Percentiles rank a stretch among this genome's conserved stretches.
phyloP scores from a whole-genome alignment of 129 eudicot species.

The sunflower (Helianthus annuus) region DNA sequence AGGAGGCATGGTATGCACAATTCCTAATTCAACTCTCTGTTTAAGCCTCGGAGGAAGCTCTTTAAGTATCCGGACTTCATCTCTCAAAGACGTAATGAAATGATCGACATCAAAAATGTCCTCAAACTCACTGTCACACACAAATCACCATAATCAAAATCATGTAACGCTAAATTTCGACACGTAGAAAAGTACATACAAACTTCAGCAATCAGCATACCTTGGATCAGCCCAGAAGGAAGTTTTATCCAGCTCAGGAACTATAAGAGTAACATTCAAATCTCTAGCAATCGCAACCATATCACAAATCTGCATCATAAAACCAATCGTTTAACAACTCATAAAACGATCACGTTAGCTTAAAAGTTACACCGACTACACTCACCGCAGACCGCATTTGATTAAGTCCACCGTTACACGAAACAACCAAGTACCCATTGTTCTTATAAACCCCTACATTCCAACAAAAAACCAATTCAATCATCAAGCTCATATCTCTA shows the following conservation, averaged over 20 bases:
- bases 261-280: slow-evolving; percentile 87
- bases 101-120: slow-evolving; percentile 99
- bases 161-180: not conserved
- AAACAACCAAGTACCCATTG: slow-evolving; percentile 92
- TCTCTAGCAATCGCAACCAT: slow-evolving; percentile 98
- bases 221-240: slow-evolving; percentile 99
- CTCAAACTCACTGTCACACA: slow-evolving; percentile 72
- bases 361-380: slow-evolving; percentile 3
- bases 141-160: slow-evolving; percentile 13
- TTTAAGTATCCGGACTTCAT: slow-evolving; percentile 86
- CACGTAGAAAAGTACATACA: not conserved
- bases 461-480: slow-evolving; percentile 7
- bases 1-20: slow-evolving; percentile 80
- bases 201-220: slow-evolving; percentile 34
- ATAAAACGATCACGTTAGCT: not conserved
- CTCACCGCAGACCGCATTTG: slow-evolving; percentile 99
- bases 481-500: not conserved
- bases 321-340: not conserved
- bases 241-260: slow-evolving; percentile 94
- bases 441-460: slow-evolving; percentile 89
- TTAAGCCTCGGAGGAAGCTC: slow-evolving; percentile 91
- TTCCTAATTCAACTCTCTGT: slow-evolving; percentile 78
- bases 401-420: slow-evolving; percentile 98
- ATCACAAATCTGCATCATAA: slow-evolving; percentile 78
- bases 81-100: slow-evolving; percentile 90